Conservation (phyloP, 345 rosid species). For the Murraya koenigii region DNA sequence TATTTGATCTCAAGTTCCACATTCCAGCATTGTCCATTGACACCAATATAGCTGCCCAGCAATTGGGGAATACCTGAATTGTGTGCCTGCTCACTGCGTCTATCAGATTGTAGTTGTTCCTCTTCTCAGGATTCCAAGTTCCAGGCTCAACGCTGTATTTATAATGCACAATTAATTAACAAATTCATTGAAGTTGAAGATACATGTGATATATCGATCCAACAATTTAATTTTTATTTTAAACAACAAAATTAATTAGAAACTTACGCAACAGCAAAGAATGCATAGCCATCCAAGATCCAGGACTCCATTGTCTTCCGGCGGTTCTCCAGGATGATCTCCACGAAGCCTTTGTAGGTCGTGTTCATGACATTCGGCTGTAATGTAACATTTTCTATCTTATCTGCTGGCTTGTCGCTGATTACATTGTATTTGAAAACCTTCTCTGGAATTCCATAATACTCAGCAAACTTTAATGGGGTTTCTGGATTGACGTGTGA, state of each 20-base stretch:
- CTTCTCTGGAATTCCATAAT: slow-evolving; percentile 41
- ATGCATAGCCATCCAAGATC: slow-evolving; percentile 68
- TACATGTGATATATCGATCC: too few relatives aligned
- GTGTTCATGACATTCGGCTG: slow-evolving; percentile 52
- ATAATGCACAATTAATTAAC: neutral
- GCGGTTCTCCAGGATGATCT: slow-evolving; percentile 73
- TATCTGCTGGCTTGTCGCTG: slow-evolving; percentile 39
- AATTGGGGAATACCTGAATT: slow-evolving; percentile 76
- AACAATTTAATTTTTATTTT: too few relatives aligned
- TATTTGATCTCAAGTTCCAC: slow-evolving; percentile 89
- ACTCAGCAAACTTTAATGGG: slow-evolving; percentile 69
- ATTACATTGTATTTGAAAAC: slow-evolving; percentile 56
- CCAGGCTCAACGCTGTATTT: slow-evolving; percentile 63
- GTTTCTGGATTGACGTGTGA: slow-evolving; percentile 53
- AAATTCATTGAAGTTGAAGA: too few relatives aligned
- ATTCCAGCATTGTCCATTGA: slow-evolving; percentile 91
- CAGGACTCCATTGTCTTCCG: slow-evolving; percentile 67
- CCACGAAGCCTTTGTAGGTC: slow-evolving; percentile 70
- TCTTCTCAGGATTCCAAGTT: slow-evolving; percentile 56
- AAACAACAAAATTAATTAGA: neutral
- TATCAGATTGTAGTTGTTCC: slow-evolving; percentile 68
- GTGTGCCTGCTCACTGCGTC: slow-evolving; percentile 91
- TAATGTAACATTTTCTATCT: slow-evolving; percentile 18
- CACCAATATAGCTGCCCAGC: slow-evolving; percentile 81
- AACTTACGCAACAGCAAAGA: slow-evolving; percentile 80